Evolutionary conservation across 306 rosid genomes (phyloP).

Genomic region (Malus orientalis): DNA sequence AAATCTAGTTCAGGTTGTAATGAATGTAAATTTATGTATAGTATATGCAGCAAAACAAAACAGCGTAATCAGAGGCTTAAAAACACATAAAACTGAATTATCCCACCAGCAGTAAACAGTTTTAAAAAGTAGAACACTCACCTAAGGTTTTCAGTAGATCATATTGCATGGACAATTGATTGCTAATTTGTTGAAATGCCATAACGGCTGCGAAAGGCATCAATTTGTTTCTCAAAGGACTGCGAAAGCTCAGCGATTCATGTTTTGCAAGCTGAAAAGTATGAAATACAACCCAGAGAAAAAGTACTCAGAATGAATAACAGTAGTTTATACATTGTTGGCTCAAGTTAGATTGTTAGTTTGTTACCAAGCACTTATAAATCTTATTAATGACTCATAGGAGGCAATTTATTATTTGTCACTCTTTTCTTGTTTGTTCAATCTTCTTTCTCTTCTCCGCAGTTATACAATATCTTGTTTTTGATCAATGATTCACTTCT

Average conservation of each 20-base stretch:
- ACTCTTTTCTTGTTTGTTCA: no score
- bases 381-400: no score
- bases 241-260: conserved; percentile 28
- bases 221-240: conserved; percentile 62
- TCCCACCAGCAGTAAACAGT: neutral
- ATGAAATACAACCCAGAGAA: neutral
- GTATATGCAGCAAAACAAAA: neutral
- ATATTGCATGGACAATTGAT: conserved; percentile 3
- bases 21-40: neutral
- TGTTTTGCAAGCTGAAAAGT: conserved; percentile 50
- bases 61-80: no score
- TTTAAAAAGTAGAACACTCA: neutral
- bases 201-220: conserved; percentile 40
- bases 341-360: no score
- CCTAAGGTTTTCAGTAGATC: conserved; percentile 13
- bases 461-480: no score
- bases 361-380: no score
- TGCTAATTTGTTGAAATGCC: conserved; percentile 54
- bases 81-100: neutral
- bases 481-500: no score
- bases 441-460: no score
- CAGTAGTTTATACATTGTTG: neutral
- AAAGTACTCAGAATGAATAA: neutral
- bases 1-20: neutral
- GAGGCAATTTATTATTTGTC: no score